Conservation (phyloP, 768 basidiomycete genomes). For the Trametes maxima region DNA sequence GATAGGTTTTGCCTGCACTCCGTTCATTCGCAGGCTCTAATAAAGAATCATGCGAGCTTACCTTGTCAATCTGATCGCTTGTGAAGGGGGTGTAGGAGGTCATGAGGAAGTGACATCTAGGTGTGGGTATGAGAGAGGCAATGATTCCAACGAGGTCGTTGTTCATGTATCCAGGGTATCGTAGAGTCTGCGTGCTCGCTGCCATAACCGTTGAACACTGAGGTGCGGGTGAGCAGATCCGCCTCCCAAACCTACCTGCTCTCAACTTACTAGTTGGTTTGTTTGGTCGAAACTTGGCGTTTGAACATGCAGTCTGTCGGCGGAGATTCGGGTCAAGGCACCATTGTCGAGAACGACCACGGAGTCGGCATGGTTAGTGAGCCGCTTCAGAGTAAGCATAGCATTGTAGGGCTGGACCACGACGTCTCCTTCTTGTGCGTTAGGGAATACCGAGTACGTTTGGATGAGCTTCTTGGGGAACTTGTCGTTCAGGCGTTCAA, state of each 20-base stretch:
- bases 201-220: constrained; percentile 98
- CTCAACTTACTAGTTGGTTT: constrained; percentile 73
- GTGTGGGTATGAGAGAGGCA: constrained; percentile 95
- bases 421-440: constrained; percentile 90
- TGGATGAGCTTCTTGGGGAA: constrained; percentile 99
- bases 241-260: background rate
- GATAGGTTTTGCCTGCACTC: constrained; percentile 78
- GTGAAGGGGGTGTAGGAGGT: constrained; percentile 99
- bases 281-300: constrained; percentile 90
- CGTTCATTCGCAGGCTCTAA: background rate
- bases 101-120: constrained; percentile 97
- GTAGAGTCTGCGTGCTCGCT: constrained; percentile 93
- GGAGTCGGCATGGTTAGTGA: constrained; percentile 95
- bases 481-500: constrained; percentile 95
- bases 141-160: constrained; percentile 98
- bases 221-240: background rate
- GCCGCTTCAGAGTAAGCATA: constrained; percentile 85
- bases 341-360: constrained; percentile 98
- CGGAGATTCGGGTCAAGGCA: constrained; percentile 89
- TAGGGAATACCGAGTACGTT: constrained; percentile 98
- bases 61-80: constrained; percentile 95
- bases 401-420: constrained; percentile 99
- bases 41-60: constrained; percentile 28
- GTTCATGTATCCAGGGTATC: constrained; percentile 99
- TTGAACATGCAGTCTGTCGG: constrained; percentile 86